Base-by-base conservation (phyloP, 768 basidiomycete genomes). In the Collybiopsis luxurians region DNA sequence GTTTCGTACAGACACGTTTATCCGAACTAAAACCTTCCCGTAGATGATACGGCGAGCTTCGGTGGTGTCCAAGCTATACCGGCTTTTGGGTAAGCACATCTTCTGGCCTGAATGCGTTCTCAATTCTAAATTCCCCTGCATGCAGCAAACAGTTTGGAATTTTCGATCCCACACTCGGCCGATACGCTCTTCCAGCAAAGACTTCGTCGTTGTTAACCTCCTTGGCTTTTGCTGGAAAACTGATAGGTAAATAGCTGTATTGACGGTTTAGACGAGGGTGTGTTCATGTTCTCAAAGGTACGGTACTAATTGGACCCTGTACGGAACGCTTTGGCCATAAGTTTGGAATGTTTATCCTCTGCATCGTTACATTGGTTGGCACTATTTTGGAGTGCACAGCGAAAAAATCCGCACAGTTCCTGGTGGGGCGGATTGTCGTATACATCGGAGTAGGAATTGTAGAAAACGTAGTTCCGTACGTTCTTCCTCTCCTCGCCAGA, bases 61-160 rank as follows among this genome's bases (percentile, higher is more conserved):
- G 53, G 53, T 43, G 53, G 53, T 28, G 53, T 54, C n/a, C 53
- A 54, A 36, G 53, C 53, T 43, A 54, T 54, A 43, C 53, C 53
- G 1, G 53, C 53, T 13, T 54, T 54, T 23, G 53, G 53, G 53
- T 54, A 12, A 43, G 53, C 10, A 12, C 23, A 31, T 17, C 36
- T 38, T 7, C 7, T 10, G 19, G 7, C 7, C n/a, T 45, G 43
- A 45, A n/a, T n/a, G n/a, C n/a, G n/a, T n/a, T n/a, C n/a, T n/a
- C n/a, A n/a, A n/a, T 11, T 5, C 27, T 27, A 7, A 43, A 9
- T n/a, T 13, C 23, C 26, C 19, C 24, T 19, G 26, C 15, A 54
- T 19, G 26, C 15, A 54, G 53, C 40, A 54, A 54, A 54, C 53
- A 54, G 31, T 54, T 54, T 24, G 53, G 53, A 30, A 26, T 43